Evolutionary conservation across 164 flowering plant species (phyloP).

Genomic region (Magnolia sinica): DNA sequence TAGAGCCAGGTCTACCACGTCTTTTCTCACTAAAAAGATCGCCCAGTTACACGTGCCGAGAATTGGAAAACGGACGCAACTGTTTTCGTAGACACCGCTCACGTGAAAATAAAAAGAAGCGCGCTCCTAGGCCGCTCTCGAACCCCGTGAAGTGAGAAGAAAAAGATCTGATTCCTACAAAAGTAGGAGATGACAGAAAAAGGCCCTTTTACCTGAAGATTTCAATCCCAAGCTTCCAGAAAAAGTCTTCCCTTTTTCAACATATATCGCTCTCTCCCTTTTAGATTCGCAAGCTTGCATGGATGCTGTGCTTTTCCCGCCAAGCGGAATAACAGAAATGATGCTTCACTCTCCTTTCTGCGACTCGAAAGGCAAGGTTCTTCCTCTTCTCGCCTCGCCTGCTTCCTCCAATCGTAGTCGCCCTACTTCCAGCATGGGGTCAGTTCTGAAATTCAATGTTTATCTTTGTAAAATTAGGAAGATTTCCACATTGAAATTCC

Average conservation of each 20-base stretch:
- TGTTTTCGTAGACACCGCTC: not conserved
- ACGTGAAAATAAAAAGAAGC: not conserved
- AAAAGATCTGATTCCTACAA: not conserved
- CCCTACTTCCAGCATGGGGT: constrained; percentile 9
- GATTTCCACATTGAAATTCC: not conserved
- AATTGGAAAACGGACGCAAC: too few species aligned
- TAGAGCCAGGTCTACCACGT: too few species aligned
- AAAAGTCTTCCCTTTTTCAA: not conserved
- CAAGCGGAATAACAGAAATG: constrained; percentile 5
- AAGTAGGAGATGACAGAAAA: not conserved
- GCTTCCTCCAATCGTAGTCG: not conserved
- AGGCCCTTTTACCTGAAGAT: not conserved
- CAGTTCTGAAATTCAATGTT: not conserved
- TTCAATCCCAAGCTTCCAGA: not conserved
- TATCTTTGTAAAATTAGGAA: not conserved
- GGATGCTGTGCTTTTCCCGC: constrained; percentile 23
- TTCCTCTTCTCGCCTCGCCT: not conserved
- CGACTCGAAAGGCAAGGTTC: not conserved
- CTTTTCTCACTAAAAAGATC: too few species aligned
- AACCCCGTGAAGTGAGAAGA: not conserved
- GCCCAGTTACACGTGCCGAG: too few species aligned
- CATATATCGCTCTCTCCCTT: not conserved
- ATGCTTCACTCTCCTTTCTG: constrained; percentile 10
- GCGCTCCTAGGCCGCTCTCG: not conserved
- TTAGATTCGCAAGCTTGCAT: constrained; percentile 7